Conservation (phyloP, 768 basidiomycete genomes). For the Lactarius indigo region DNA sequence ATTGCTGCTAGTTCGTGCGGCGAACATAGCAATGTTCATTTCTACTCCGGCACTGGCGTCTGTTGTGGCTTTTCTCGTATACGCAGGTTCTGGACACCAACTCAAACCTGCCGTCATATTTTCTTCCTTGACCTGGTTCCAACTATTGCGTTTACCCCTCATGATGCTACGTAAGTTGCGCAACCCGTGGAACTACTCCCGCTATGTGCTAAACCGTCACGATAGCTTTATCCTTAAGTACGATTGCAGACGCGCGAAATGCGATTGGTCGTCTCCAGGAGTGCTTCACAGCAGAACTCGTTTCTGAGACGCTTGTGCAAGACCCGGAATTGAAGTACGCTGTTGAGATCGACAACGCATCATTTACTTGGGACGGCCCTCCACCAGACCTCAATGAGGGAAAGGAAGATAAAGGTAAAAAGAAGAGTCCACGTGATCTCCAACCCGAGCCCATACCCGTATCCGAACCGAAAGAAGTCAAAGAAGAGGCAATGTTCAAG, state of each 20-base stretch:
- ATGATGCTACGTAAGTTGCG: conserved; percentile 56
- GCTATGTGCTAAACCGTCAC: not conserved
- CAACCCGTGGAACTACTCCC: not conserved
- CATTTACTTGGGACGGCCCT: conserved; percentile 86
- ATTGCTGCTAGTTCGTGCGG: conserved; percentile 61
- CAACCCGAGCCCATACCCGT: conserved; percentile 10
- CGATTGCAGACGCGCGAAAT: conserved; percentile 83
- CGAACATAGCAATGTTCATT: conserved; percentile 63
- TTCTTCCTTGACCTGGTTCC: conserved; percentile 82
- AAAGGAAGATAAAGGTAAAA: conserved; percentile 27
- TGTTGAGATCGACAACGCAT: conserved; percentile 60
- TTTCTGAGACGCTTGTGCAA: conserved; percentile 53
- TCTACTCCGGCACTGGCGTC: conserved; percentile 76
- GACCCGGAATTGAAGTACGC: conserved; percentile 58
- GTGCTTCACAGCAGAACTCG: conserved; percentile 81
- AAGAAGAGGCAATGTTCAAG: conserved; percentile 50
- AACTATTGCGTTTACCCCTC: conserved; percentile 74
- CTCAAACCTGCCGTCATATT: conserved; percentile 75
- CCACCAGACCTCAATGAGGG: conserved; percentile 45
- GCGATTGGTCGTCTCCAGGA: conserved; percentile 72
- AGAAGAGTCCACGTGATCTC: conserved; percentile 7
- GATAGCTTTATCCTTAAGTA: conserved; percentile 61
- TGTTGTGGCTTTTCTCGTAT: conserved; percentile 75
- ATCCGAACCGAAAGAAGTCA: conserved; percentile 31
- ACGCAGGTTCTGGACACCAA: conserved; percentile 65